These are phyloP conservation scores for Ophiostoma populinum DNA, from an alignment of 2,329 filamentous ascomycete species.

Conservation along the genomic window DNA sequence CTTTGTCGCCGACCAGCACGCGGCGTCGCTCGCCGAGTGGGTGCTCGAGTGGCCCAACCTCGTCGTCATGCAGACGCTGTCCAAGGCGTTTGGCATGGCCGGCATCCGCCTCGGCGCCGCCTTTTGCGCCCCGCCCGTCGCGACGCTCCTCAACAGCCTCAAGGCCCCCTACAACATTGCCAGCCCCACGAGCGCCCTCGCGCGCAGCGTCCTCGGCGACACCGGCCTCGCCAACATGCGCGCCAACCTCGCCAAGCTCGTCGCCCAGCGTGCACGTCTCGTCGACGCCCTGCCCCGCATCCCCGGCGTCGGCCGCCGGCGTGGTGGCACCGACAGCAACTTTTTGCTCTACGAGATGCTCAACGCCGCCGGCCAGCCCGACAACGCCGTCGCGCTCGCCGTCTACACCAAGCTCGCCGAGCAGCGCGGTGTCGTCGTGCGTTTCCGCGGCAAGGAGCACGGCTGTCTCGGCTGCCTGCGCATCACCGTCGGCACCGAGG, in stretches of 20 bases:
- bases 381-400: slow-evolving; percentile 59
- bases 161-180: slow-evolving; percentile 96
- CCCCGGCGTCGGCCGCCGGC: slow-evolving; percentile 60
- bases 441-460: slow-evolving; percentile 83
- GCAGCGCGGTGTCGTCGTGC: slow-evolving; percentile 73
- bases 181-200: slow-evolving; percentile 70
- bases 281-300: slow-evolving; percentile 56
- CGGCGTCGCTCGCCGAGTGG: slow-evolving; percentile 75
- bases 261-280: slow-evolving; percentile 62
- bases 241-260: slow-evolving; percentile 48
- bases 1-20: slow-evolving; percentile 49
- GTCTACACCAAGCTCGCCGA: slow-evolving; percentile 79
- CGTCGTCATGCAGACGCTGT: slow-evolving; percentile 96
- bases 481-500: slow-evolving; percentile 81
- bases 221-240: slow-evolving; percentile 59
- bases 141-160: slow-evolving; percentile 68
- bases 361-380: slow-evolving; percentile 51
- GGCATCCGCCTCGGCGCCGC: slow-evolving; percentile 81
- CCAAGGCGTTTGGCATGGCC: slow-evolving; percentile 90
- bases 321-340: slow-evolving; percentile 68
- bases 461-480: slow-evolving; percentile 79
- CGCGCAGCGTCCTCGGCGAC: slow-evolving; percentile 50
- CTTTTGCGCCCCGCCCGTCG: slow-evolving; percentile 61
- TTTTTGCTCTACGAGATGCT: slow-evolving; percentile 86
- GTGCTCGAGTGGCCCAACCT: slow-evolving; percentile 86